Conservation (phyloP, 106 monocot genomes). For the Alisma plantagoaquatica region DNA sequence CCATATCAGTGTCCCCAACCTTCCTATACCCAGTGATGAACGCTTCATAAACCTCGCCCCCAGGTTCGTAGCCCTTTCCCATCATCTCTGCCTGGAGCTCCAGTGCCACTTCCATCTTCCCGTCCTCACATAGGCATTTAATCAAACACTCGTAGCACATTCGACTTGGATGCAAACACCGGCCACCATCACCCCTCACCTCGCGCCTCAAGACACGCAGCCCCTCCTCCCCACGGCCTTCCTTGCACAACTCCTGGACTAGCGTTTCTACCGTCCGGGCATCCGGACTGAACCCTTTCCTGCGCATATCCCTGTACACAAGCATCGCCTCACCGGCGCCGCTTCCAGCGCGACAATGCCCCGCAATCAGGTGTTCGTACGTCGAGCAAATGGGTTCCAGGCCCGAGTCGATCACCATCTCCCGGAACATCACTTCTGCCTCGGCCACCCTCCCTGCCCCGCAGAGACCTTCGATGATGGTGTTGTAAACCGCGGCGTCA, state of each 20-base stretch:
- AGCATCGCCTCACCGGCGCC: slow-evolving; percentile 18
- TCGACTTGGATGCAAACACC: slow-evolving; percentile 19
- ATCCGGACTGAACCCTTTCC: slow-evolving; percentile 22
- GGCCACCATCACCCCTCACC: slow-evolving; percentile 27
- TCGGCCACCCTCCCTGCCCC: slow-evolving; percentile 17
- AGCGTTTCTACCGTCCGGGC: slow-evolving; percentile 19
- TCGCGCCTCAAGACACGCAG: slow-evolving; percentile 35
- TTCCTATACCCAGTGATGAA: slow-evolving; percentile 39
- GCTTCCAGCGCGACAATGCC: neutral
- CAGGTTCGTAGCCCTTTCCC: slow-evolving; percentile 27
- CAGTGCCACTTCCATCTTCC: slow-evolving; percentile 33
- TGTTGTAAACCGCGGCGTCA: slow-evolving; percentile 46
- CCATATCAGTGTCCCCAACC: slow-evolving; percentile 24
- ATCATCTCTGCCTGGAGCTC: slow-evolving; percentile 71
- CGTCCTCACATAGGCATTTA: slow-evolving; percentile 31
- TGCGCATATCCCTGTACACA: slow-evolving; percentile 30
- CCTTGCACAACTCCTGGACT: slow-evolving; percentile 29
- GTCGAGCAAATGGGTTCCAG: slow-evolving; percentile 34
- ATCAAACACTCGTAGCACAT: slow-evolving; percentile 34
- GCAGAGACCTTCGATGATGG: slow-evolving; percentile 48
- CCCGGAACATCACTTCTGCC: slow-evolving; percentile 43
- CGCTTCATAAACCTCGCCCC: slow-evolving; percentile 26
- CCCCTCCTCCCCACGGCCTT: slow-evolving; percentile 28
- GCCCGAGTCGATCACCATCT: slow-evolving; percentile 33
- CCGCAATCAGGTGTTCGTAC: too few species aligned